phyloP scores from a whole-genome alignment of 2,329 filamentous ascomycete genomes.

The Grosmannia serpens region DNA sequence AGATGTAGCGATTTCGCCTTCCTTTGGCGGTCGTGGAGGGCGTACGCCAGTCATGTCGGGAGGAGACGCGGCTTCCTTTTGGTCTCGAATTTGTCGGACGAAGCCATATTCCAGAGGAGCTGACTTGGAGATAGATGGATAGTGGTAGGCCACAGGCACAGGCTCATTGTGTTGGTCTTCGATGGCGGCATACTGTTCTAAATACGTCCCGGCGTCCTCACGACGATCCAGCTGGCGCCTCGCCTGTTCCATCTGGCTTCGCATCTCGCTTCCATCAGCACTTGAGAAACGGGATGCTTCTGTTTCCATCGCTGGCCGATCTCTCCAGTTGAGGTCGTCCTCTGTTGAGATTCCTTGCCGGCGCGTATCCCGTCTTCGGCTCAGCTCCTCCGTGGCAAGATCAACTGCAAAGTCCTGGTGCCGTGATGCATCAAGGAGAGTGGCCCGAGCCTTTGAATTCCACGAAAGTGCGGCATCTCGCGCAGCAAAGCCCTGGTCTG shows the following conservation, averaged over 20 bases:
- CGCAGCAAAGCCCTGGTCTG: conserved; percentile 29
- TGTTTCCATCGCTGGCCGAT: not conserved
- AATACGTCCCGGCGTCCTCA: conserved; percentile 11
- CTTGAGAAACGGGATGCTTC: not conserved
- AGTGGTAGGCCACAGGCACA: conserved; percentile 30
- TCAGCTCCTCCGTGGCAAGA: conserved; percentile 61
- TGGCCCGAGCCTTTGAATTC: conserved; percentile 28
- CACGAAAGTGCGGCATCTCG: conserved; percentile 49
- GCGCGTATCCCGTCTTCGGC: conserved; percentile 44
- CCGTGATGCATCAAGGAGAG: conserved; percentile 57
- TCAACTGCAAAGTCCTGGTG: conserved; percentile 67
- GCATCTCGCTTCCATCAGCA: conserved; percentile 19
- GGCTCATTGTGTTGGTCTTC: conserved; percentile 13
- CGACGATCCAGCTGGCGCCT: conserved; percentile 32
- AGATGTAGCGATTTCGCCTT: conserved; percentile 8
- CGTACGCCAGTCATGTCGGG: not conserved
- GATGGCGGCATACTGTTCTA: conserved; percentile 10
- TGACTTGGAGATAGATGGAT: conserved; percentile 45
- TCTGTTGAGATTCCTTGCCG: conserved; percentile 45
- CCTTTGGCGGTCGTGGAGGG: conserved; percentile 27
- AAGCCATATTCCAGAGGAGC: conserved; percentile 33
- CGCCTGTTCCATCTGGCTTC: conserved; percentile 40
- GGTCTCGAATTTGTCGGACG: conserved; percentile 22
- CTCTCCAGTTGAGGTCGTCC: conserved; percentile 31
- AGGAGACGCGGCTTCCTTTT: not conserved